Evolutionary conservation across 2,329 filamentous ascomycete genomes (phyloP).

Genomic region (Phyllosticta citrichinensis): DNA sequence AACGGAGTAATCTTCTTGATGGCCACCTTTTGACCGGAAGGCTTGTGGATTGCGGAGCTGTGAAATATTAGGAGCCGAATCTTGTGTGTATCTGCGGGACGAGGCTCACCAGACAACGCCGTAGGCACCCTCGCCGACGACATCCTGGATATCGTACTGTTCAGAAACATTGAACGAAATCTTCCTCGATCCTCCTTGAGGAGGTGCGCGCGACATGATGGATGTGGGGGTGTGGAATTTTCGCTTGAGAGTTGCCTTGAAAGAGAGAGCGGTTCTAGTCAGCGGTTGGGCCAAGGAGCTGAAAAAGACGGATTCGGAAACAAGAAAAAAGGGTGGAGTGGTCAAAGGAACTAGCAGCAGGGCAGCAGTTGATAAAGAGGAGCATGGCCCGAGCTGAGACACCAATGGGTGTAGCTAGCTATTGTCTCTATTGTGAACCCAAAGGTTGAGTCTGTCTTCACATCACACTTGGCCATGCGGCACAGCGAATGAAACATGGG

Average conservation of each 20-base stretch:
- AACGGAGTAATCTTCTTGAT: conserved; percentile 99
- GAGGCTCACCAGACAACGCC: conserved; percentile 85
- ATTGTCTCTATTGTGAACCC: conserved; percentile 9
- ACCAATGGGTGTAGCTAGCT: neutral
- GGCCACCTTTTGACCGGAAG: conserved; percentile 93
- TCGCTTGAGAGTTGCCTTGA: neutral
- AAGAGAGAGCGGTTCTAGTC: neutral
- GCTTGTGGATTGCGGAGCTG: conserved; percentile 95
- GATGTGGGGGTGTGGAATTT: neutral
- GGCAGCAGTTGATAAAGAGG: neutral
- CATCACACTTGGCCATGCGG: neutral
- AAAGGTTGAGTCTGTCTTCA: neutral
- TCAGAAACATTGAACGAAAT: conserved; percentile 99
- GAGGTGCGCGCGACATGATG: conserved; percentile 27
- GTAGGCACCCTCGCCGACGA: conserved; percentile 96
- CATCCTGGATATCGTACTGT: conserved; percentile 99
- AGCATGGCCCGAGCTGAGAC: neutral
- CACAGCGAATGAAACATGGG: neutral
- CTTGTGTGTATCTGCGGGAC: neutral
- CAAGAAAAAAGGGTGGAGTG: neutral
- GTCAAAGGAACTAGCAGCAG: neutral
- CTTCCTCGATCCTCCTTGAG: conserved; percentile 57
- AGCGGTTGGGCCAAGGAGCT: neutral
- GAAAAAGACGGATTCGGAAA: neutral
- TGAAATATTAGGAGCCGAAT: conserved; percentile 15